Conservation (phyloP, 306 rosid genomes). For the Medicago arabica region DNA sequence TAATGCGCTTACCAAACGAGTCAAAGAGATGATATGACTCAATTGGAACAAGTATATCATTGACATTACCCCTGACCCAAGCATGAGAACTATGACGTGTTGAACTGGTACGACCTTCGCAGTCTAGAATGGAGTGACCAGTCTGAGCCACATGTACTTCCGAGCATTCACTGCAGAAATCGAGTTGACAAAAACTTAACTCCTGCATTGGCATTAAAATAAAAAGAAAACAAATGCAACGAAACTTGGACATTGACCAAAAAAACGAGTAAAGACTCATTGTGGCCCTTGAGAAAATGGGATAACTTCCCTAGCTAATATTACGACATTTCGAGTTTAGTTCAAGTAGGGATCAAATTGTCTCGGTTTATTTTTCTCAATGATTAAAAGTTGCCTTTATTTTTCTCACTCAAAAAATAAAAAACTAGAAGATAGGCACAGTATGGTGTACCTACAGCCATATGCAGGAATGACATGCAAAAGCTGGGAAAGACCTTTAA, state of each 20-base stretch:
- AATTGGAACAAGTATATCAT: conserved; percentile 80
- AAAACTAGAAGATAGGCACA: not conserved
- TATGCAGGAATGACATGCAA: conserved; percentile 77
- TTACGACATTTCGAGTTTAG: not conserved
- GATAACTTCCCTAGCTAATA: not conserved
- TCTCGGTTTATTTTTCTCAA: not conserved
- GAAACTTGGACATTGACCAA: not conserved
- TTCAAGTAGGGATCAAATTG: too few relatives aligned
- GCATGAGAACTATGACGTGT: conserved; percentile 76
- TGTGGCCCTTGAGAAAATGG: not conserved
- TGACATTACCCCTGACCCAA: conserved; percentile 91
- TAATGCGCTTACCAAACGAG: conserved; percentile 90
- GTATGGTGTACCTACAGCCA: conserved; percentile 78
- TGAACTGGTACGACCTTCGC: conserved; percentile 64
- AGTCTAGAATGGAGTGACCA: conserved; percentile 75
- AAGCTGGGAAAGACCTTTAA: conserved; percentile 78
- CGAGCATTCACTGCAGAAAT: conserved; percentile 84
- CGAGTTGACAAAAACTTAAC: conserved; percentile 28
- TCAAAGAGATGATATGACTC: conserved; percentile 91
- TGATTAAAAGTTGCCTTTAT: not conserved
- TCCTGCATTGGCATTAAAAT: conserved; percentile 3
- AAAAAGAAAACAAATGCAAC: conserved; percentile 23
- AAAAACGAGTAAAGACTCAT: not conserved
- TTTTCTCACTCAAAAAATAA: not conserved
- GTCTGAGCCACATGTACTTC: conserved; percentile 82